Evolutionary conservation across 305 asterid species (phyloP).

Genomic region (Lippia alba): DNA sequence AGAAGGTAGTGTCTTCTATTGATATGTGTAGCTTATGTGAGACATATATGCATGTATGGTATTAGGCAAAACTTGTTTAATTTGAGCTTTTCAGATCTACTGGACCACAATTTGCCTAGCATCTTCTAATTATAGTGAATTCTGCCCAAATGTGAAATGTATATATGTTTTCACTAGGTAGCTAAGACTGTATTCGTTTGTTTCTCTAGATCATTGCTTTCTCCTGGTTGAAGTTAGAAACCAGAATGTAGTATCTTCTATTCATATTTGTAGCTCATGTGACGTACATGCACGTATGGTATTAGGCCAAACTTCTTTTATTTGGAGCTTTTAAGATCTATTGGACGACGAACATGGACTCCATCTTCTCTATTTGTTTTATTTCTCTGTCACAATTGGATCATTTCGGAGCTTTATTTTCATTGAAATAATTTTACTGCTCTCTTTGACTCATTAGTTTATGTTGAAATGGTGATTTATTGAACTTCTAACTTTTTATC

Average conservation of each 20-base stretch:
- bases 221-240: background rate
- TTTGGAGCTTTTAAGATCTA: background rate
- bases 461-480: constrained; percentile 9
- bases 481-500: constrained; percentile 18
- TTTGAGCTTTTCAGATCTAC: background rate
- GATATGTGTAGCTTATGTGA: background rate
- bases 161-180: no score
- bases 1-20: background rate
- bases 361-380: background rate
- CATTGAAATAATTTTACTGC: background rate
- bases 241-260: background rate
- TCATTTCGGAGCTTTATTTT: no score
- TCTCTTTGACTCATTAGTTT: background rate
- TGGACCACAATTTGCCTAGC: background rate
- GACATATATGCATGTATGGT: background rate
- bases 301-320: background rate
- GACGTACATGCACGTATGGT: background rate
- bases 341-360: background rate
- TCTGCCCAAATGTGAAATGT: no score
- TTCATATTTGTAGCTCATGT: background rate
- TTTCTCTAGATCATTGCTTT: background rate
- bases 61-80: background rate
- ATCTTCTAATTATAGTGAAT: no score
- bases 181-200: no score
- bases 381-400: background rate